Conservation (phyloP, 2,329 filamentous ascomycete genomes). For the Coniochaeta pulveracea region DNA sequence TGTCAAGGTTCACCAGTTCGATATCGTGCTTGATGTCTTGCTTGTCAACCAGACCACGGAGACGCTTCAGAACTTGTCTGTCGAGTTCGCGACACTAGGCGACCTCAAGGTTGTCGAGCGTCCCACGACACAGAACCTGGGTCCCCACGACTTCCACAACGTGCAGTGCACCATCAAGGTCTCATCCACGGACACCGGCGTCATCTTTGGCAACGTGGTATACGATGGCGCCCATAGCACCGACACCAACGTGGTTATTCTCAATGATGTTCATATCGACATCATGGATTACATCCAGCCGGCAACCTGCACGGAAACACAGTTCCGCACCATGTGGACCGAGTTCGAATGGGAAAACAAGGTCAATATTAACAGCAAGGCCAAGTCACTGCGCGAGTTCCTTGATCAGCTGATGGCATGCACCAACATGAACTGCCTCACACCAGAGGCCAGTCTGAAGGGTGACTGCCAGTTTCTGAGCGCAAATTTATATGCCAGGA, state of each 20-base stretch:
- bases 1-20: constrained; percentile 97
- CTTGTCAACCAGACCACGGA: constrained; percentile 96
- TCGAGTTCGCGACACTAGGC: constrained; percentile 96
- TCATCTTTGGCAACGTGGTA: constrained; percentile 97
- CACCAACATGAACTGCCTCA: constrained; percentile 98
- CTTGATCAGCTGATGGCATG: constrained; percentile 89
- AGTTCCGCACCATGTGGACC: constrained; percentile 99
- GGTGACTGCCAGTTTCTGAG: constrained; percentile 97
- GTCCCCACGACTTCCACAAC: constrained; percentile 93
- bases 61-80: constrained; percentile 90
- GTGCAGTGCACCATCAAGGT: constrained; percentile 99
- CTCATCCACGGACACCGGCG: constrained; percentile 91
- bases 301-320: constrained; percentile 89
- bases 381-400: constrained; percentile 84
- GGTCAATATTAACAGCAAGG: constrained; percentile 99
- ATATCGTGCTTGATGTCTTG: constrained; percentile 92
- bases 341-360: constrained; percentile 99
- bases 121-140: constrained; percentile 90
- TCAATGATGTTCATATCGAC: constrained; percentile 96
- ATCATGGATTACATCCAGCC: constrained; percentile 99
- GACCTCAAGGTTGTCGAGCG: constrained; percentile 97
- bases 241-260: constrained; percentile 91
- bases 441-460: constrained; percentile 90
- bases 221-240: constrained; percentile 90
- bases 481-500: constrained; percentile 90